Evolutionary conservation across 2,329 filamentous ascomycete genomes (phyloP).

Genomic region (Annulohypoxylon truncatum): DNA sequence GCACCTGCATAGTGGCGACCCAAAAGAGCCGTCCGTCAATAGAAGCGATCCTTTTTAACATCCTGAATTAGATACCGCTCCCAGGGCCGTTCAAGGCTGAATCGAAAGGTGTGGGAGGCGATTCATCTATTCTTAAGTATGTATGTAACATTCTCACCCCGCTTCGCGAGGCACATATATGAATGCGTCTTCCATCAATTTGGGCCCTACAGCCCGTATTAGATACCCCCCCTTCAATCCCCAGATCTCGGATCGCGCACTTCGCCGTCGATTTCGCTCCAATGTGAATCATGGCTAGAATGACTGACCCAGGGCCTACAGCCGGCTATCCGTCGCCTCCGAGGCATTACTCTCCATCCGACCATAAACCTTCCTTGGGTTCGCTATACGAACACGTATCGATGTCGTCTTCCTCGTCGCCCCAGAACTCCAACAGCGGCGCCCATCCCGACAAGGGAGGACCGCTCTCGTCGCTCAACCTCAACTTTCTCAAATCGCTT

Average conservation of each 20-base stretch:
- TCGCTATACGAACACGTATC: slow-evolving; percentile 51
- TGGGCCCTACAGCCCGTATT: slow-evolving; percentile 21
- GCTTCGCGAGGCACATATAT: slow-evolving; percentile 34
- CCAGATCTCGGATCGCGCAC: slow-evolving; percentile 21
- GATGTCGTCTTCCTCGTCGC: slow-evolving; percentile 63
- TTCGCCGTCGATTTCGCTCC: slow-evolving; percentile 25
- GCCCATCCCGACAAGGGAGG: slow-evolving; percentile 48
- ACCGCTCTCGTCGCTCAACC: slow-evolving; percentile 60
- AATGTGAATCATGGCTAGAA: slow-evolving; percentile 44
- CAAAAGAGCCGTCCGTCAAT: slow-evolving; percentile 8
- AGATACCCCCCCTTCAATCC: slow-evolving; percentile 28
- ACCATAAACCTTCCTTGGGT: slow-evolving; percentile 48
- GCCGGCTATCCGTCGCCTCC: slow-evolving; percentile 54
- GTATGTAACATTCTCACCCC: slow-evolving; percentile 39
- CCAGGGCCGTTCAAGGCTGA: slow-evolving; percentile 28
- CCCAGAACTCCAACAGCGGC: slow-evolving; percentile 43
- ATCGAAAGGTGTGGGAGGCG: slow-evolving; percentile 34
- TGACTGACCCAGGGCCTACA: slow-evolving; percentile 53
- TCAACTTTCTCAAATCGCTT: slow-evolving; percentile 74
- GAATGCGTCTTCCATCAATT: slow-evolving; percentile 36
- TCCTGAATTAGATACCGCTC: slow-evolving; percentile 15
- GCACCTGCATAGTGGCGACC: slow-evolving; percentile 24
- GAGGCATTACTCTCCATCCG: slow-evolving; percentile 50
- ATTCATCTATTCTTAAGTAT: slow-evolving; percentile 32
- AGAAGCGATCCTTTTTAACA: slow-evolving; percentile 1